A percentile compares a stretch with the other conserved stretches of the same genome.
Conservation (phyloP, 1,284 basidiomycete genomes). For the Fomitopsis palustris region DNA sequence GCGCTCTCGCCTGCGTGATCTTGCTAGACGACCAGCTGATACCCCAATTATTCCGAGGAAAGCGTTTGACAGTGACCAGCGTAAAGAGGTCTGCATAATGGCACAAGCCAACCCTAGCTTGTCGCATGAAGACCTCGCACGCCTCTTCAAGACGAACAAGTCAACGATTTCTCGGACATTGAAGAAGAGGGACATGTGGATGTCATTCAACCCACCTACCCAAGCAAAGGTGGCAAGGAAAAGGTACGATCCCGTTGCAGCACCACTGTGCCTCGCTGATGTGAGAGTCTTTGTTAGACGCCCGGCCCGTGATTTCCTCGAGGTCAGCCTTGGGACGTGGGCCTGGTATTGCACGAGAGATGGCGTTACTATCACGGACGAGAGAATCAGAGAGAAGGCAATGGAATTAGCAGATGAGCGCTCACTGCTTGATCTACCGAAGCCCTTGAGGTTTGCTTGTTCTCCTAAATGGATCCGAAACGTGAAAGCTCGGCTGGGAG, state of each 20-base stretch:
- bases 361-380: neutral
- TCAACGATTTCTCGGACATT: neutral
- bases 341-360: neutral
- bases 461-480: neutral
- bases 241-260: neutral
- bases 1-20: too few relatives aligned
- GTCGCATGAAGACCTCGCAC: neutral
- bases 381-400: neutral
- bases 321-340: neutral
- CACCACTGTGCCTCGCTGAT: neutral
- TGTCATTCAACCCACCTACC: neutral
- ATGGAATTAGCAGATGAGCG: neutral
- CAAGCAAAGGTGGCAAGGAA: neutral
- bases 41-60: neutral
- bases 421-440: neutral
- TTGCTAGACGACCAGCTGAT: too few relatives aligned
- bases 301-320: neutral
- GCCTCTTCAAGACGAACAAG: neutral
- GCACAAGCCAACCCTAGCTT: neutral
- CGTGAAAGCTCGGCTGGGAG: neutral
- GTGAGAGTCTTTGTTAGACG: neutral
- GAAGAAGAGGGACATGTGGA: neutral
- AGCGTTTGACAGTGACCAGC: neutral
- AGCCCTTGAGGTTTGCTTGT: neutral
- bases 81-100: neutral